phyloP scores from a whole-genome alignment of 208 protist species.

The Wallacemonas sp. region DNA sequence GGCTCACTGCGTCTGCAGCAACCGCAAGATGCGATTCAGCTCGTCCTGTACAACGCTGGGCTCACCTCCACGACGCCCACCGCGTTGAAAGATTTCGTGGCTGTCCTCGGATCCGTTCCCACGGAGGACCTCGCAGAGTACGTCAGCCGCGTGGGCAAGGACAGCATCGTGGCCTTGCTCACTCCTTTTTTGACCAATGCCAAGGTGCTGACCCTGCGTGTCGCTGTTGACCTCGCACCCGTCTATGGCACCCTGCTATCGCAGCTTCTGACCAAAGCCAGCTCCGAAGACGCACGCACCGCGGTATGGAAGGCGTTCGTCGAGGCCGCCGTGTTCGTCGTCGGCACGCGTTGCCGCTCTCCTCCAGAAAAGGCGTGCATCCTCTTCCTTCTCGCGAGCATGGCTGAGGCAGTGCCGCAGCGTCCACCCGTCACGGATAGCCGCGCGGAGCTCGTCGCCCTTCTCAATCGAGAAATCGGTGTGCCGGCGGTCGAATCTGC shows the following conservation, averaged over 20 bases:
- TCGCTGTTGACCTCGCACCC: slow-evolving; percentile 40
- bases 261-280: slow-evolving; percentile 32
- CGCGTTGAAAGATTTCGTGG: slow-evolving; percentile 55
- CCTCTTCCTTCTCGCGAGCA: slow-evolving; percentile 52
- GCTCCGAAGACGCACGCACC: not conserved
- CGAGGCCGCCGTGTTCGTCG: slow-evolving; percentile 39
- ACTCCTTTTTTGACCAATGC: slow-evolving; percentile 76
- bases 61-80: slow-evolving; percentile 47
- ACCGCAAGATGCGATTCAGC: slow-evolving; percentile 45
- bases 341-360: slow-evolving; percentile 66
- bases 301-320: slow-evolving; percentile 37
- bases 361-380: slow-evolving; percentile 72
- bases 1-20: slow-evolving; percentile 43
- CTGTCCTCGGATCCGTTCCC: slow-evolving; percentile 40
- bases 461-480: slow-evolving; percentile 64
- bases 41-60: slow-evolving; percentile 71
- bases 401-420: slow-evolving; percentile 38
- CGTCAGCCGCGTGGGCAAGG: slow-evolving; percentile 46
- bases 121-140: slow-evolving; percentile 32
- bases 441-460: slow-evolving; percentile 29
- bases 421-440: not conserved
- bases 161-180: slow-evolving; percentile 59
- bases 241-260: slow-evolving; percentile 30
- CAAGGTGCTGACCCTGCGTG: slow-evolving; percentile 47
- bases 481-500: slow-evolving; percentile 64